These are phyloP conservation scores for Cyclanthera cordifolia DNA, from an alignment of 306 rosid species.

Conservation along the genomic window DNA sequence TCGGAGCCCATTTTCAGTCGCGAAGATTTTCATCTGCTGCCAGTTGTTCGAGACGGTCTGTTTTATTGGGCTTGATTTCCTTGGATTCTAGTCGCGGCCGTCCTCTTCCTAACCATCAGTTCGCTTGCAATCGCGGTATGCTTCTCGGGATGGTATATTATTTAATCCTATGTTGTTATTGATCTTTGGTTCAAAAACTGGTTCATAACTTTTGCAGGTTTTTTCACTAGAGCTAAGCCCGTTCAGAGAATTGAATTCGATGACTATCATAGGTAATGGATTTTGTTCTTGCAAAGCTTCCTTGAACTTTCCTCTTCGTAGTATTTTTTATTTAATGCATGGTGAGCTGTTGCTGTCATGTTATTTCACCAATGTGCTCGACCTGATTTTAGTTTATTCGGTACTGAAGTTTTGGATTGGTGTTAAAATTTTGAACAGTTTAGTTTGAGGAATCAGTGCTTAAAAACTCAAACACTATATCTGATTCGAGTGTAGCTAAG, in stretches of 20 bases:
- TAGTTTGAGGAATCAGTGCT: background rate
- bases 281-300: background rate
- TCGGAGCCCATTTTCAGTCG: background rate
- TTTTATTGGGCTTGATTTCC: slow-evolving; percentile 20
- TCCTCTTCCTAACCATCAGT: slow-evolving; percentile 15
- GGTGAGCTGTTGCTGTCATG: background rate
- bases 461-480: background rate
- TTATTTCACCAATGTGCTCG: background rate
- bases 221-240: slow-evolving; percentile 73
- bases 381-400: background rate
- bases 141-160: background rate
- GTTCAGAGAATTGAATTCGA: slow-evolving; percentile 38
- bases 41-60: slow-evolving; percentile 21
- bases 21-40: slow-evolving; percentile 9
- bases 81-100: slow-evolving; percentile 16
- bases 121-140: slow-evolving; percentile 39
- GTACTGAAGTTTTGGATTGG: background rate
- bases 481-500: background rate
- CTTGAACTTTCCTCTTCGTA: background rate
- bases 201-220: slow-evolving; percentile 24
- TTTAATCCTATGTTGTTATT: background rate
- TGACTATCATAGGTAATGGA: slow-evolving; percentile 63
- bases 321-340: background rate
- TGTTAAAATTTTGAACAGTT: background rate
- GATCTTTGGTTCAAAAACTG: background rate